Percentiles rank a stretch among this genome's conserved stretches.
These are phyloP conservation scores for Medicago truncatula DNA, from an alignment of 306 rosid genomes.

Conservation along the genomic window DNA sequence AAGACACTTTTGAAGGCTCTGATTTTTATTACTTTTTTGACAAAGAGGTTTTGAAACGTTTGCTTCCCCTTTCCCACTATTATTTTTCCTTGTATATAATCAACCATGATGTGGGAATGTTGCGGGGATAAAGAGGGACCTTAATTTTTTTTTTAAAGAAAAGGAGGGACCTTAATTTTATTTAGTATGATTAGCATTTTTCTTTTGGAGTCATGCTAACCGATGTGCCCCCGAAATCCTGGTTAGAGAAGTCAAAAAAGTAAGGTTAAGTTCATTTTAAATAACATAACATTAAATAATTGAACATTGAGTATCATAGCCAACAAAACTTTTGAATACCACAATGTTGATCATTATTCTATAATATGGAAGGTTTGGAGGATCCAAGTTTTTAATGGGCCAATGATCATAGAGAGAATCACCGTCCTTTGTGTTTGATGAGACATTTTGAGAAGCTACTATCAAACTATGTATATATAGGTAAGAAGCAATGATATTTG, in stretches of 20 bases:
- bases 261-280: too few relatives aligned
- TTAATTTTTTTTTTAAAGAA: too few relatives aligned
- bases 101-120: slow-evolving; percentile 44
- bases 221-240: too few relatives aligned
- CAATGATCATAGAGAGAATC: slow-evolving; percentile 55
- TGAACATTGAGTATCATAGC: too few relatives aligned
- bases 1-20: slow-evolving; percentile 49
- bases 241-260: too few relatives aligned
- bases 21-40: slow-evolving; percentile 25
- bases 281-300: too few relatives aligned
- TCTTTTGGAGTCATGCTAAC: too few relatives aligned
- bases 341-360: too few relatives aligned
- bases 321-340: too few relatives aligned
- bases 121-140: slow-evolving; percentile 52
- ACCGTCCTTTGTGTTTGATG: slow-evolving; percentile 62
- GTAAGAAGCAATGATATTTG: too few relatives aligned
- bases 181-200: slow-evolving; percentile 23
- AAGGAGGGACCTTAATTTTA: slow-evolving; percentile 38
- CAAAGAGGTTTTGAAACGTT: slow-evolving; percentile 48
- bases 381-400: slow-evolving; percentile 42
- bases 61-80: slow-evolving; percentile 25
- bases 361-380: slow-evolving; percentile 42
- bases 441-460: slow-evolving; percentile 74
- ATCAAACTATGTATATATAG: slow-evolving; percentile 11
- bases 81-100: background rate